Base-by-base conservation (phyloP, 768 basidiomycete genomes). In the Lyophyllum atratum region DNA sequence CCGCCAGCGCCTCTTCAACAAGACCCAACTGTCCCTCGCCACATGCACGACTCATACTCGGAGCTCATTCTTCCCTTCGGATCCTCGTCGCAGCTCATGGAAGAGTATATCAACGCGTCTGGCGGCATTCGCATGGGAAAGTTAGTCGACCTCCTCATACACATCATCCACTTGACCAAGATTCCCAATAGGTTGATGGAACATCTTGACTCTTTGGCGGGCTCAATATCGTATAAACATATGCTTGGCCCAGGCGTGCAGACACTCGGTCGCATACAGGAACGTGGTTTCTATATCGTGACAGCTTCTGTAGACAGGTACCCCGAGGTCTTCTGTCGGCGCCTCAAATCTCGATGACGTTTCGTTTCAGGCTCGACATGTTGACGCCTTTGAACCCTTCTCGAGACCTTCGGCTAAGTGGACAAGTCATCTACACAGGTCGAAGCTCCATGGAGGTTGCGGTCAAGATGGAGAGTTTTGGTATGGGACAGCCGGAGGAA, bases 141-240 rank as follows among this genome's bases (percentile, higher is more conserved):
- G 80, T 77, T 29, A 59, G 76, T 40, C 51, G 43, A n/a, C 21
- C 37, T 22, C 3, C 24, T 50, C 5, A 42, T 22, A 24, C 47
- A n/a, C 42, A 51, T n/a, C 22, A 17, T 37, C 14, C 21, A 29
- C 22, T 47, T 9, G 44, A 52, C 17, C 19, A 22, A 4, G 45
- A 15, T 29, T 17, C 28, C 26, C 24, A n/a, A 34, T 42, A 85
- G 84, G 74, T 72, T 91, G 25, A 86, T 90, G 85, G 86, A 90
- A 71, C 87, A 92, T 66, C 77, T 93, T 31, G 92, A 94, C 67
- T 90, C 89, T 3, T 74, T 93, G n/a, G 91, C 92, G 6, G 92
- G 91, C 28, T 89, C 87, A 3, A 90, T 93, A 55, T 80, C 90
- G 4, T 93, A 93, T 71, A 89, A 91, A 67, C 91, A 93, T 71